phyloP scores from a whole-genome alignment of 441 rosid genomes.

The Adansonia rubrostipa region DNA sequence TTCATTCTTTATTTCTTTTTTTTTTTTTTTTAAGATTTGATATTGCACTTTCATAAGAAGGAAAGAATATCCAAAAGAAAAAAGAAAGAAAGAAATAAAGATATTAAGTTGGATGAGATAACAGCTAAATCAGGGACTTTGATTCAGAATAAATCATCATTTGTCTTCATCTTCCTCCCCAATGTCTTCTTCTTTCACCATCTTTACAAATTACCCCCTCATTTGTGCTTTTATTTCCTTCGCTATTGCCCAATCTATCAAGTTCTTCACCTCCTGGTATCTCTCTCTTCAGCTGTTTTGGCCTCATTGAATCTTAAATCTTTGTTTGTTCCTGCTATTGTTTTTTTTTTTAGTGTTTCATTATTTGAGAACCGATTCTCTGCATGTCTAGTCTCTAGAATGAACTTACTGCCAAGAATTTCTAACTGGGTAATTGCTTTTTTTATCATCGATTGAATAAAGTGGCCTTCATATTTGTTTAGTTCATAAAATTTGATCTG shows the following conservation, averaged over 20 bases:
- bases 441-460: neutral
- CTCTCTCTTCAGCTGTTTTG: constrained; percentile 3
- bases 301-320: constrained; percentile 10
- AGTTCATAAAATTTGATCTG: constrained; percentile 5
- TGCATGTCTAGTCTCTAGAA: neutral
- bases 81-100: no score
- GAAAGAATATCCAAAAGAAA: neutral
- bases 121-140: constrained; percentile 32
- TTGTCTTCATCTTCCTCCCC: constrained; percentile 45
- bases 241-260: constrained; percentile 67
- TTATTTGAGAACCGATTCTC: neutral
- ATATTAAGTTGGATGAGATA: constrained; percentile 31
- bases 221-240: constrained; percentile 61
- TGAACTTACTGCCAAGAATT: neutral
- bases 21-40: neutral
- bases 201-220: constrained; percentile 68
- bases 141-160: constrained; percentile 16
- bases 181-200: constrained; percentile 38
- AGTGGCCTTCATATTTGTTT: neutral
- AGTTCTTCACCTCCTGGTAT: constrained; percentile 78
- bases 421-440: neutral
- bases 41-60: neutral
- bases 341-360: neutral
- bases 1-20: neutral
- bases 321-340: constrained; percentile 8